These are phyloP conservation scores for Aspergillus sp. DNA, from an alignment of 2,329 filamentous ascomycete genomes.

Conservation along the genomic window DNA sequence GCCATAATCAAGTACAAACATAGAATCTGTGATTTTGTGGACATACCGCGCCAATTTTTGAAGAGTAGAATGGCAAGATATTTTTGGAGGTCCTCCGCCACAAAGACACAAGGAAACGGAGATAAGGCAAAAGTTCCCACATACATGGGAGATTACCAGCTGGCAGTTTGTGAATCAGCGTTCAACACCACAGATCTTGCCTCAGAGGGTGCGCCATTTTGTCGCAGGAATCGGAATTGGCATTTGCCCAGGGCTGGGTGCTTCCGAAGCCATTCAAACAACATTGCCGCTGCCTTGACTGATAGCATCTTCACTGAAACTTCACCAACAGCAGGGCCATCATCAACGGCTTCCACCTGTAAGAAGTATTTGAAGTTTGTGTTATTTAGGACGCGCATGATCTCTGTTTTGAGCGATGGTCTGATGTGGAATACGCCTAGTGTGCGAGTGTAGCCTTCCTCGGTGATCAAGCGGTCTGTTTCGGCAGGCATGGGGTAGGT, in stretches of 20 bases:
- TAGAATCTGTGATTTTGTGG: not conserved
- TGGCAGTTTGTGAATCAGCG: not conserved
- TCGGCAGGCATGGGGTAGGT: conserved; percentile 30
- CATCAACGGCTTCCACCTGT: conserved; percentile 19
- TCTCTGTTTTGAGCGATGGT: conserved; percentile 8
- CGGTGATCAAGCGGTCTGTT: conserved; percentile 21
- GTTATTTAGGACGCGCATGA: conserved; percentile 11
- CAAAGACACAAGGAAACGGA: not conserved
- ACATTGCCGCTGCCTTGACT: conserved; percentile 19
- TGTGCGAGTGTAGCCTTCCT: conserved; percentile 27
- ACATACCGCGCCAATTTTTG: not conserved
- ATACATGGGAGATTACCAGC: not conserved
- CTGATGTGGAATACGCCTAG: conserved; percentile 20
- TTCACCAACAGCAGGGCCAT: conserved; percentile 10
- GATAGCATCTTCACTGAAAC: conserved; percentile 21
- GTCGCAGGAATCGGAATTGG: conserved; percentile 18
- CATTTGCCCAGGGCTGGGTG: conserved; percentile 17
- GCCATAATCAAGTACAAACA: not conserved
- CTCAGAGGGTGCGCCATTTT: not conserved
- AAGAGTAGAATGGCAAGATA: not conserved
- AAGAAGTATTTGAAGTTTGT: conserved; percentile 3
- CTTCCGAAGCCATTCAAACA: conserved; percentile 12
- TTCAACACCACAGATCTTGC: not conserved
- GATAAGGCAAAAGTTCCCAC: not conserved
- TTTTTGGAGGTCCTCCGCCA: not conserved